Conservation (phyloP, 352 stramenopile species). For the Globisporangium lucens region DNA sequence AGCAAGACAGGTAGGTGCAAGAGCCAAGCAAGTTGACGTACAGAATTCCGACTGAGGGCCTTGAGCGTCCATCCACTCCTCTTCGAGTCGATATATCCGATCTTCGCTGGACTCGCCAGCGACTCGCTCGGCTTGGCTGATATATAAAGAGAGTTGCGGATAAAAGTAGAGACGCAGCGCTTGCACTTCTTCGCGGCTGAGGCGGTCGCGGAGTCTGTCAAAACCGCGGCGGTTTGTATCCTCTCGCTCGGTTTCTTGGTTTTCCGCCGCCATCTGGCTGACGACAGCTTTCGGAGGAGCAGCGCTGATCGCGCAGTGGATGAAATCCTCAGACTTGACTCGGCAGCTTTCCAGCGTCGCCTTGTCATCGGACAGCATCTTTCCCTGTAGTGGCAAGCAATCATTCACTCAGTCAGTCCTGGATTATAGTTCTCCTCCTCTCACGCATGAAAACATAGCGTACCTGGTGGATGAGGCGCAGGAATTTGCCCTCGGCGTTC, state of each 20-base stretch:
- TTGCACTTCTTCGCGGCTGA: conserved; percentile 86
- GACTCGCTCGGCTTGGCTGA: conserved; percentile 77
- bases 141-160: conserved; percentile 80
- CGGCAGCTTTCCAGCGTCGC: conserved; percentile 69
- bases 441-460: not conserved
- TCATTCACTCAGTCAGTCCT: not conserved
- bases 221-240: conserved; percentile 67
- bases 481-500: conserved; percentile 78
- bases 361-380: conserved; percentile 85
- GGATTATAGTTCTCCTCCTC: not conserved
- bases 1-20: not conserved
- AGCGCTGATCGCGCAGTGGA: conserved; percentile 84
- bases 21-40: conserved; percentile 23
- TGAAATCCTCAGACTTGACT: conserved; percentile 80
- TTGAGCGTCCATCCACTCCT: conserved; percentile 87
- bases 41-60: conserved; percentile 87
- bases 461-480: conserved; percentile 81
- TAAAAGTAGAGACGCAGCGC: conserved; percentile 85
- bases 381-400: conserved; percentile 33
- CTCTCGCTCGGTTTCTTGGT: conserved; percentile 35
- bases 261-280: conserved; percentile 44
- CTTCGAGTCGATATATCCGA: conserved; percentile 85
- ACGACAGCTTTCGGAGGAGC: conserved; percentile 73
- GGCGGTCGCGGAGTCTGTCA: conserved; percentile 70
- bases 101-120: conserved; percentile 77